phyloP scores from a whole-genome alignment of 2,329 filamentous ascomycete genomes.

The Didymella exigua region DNA sequence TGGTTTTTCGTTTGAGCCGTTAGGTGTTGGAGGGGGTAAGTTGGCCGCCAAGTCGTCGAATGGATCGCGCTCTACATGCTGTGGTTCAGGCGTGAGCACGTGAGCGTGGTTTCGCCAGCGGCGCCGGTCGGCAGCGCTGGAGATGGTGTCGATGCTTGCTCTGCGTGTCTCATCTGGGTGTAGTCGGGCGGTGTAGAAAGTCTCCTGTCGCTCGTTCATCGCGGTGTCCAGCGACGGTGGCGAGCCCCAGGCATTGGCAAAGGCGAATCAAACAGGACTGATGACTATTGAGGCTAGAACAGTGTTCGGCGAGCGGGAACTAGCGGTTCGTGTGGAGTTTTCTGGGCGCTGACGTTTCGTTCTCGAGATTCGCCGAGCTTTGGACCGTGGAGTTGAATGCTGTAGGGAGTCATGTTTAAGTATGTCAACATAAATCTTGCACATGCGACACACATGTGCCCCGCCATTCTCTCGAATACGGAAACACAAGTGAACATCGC shows the following conservation, averaged over 20 bases:
- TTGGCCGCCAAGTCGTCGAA: slow-evolving; percentile 23
- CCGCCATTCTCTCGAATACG: slow-evolving; percentile 3
- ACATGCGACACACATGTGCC: slow-evolving; percentile 9
- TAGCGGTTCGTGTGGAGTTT: background rate
- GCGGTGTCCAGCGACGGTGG: background rate
- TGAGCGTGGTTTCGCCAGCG: slow-evolving; percentile 34
- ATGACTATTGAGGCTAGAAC: background rate
- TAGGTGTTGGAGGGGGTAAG: background rate
- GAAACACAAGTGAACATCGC: slow-evolving; percentile 12
- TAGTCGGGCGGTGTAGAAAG: slow-evolving; percentile 7
- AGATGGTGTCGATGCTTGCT: slow-evolving; percentile 19
- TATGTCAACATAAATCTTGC: background rate
- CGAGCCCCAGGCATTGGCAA: background rate
- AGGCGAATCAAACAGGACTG: background rate
- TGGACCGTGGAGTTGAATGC: background rate
- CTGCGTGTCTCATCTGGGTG: background rate
- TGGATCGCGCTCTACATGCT: slow-evolving; percentile 21
- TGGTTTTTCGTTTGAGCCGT: background rate
- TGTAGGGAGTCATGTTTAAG: background rate
- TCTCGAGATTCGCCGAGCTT: background rate
- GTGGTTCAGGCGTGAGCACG: slow-evolving; percentile 25
- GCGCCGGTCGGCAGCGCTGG: slow-evolving; percentile 28
- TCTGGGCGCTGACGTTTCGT: background rate
- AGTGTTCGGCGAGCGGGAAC: background rate
- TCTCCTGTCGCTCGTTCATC: slow-evolving; percentile 14